A percentile compares a stretch with the other conserved stretches of the same genome.
These are phyloP conservation scores for Claviceps paspali DNA, from an alignment of 2,329 filamentous ascomycete genomes.

Conservation along the genomic window DNA sequence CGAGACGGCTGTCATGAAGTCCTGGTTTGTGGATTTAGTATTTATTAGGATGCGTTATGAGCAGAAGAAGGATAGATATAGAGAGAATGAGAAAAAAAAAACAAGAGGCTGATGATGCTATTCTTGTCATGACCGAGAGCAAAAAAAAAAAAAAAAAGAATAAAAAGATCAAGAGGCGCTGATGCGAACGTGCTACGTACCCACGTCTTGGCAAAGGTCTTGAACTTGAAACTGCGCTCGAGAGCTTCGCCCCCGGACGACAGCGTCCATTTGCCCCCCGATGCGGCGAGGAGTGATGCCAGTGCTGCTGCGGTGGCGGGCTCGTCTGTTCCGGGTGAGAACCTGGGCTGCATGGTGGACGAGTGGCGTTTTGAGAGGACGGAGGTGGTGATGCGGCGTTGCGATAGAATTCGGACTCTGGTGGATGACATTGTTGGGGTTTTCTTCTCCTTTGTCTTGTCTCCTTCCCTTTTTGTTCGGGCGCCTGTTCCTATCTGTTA, in stretches of 20 bases:
- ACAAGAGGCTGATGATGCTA: no score
- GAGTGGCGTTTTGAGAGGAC: constrained; percentile 2
- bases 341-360: constrained; percentile 18
- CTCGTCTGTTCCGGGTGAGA: constrained; percentile 31
- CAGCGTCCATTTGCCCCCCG: constrained; percentile 33
- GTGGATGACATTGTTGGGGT: not conserved
- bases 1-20: constrained; percentile 61
- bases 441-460: not conserved
- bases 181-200: no score
- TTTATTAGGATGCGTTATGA: no score
- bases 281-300: constrained; percentile 24
- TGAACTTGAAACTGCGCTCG: constrained; percentile 47
- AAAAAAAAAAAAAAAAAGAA: no score
- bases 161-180: no score
- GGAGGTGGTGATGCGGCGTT: not conserved
- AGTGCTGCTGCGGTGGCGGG: constrained; percentile 19
- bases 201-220: constrained; percentile 51
- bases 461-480: not conserved
- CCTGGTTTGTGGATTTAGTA: no score
- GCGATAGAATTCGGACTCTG: not conserved
- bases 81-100: no score
- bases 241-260: constrained; percentile 35
- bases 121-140: no score
- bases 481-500: no score
- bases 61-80: no score